A percentile compares a stretch with the other conserved stretches of the same genome.
Evolutionary conservation across 2,329 filamentous ascomycete genomes (phyloP).

Genomic region (Aspergillus hortae): DNA sequence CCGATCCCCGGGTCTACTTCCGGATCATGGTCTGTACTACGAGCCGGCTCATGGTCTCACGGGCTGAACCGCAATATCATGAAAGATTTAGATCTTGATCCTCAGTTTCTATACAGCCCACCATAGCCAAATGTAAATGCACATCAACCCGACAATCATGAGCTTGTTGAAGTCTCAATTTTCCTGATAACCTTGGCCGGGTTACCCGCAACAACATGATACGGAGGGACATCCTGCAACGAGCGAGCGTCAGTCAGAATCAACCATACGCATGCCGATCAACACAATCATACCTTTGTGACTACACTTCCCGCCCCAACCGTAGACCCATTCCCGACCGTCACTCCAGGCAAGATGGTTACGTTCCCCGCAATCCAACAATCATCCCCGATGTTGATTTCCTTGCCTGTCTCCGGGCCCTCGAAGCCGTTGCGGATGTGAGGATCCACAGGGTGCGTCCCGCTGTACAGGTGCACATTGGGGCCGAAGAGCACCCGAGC

Average conservation of each 20-base stretch:
- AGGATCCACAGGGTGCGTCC: conserved; percentile 73
- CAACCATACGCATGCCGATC: neutral
- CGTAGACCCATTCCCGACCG: conserved; percentile 68
- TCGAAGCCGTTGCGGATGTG: conserved; percentile 67
- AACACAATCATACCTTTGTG: conserved; percentile 56
- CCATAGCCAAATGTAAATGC: too few relatives aligned
- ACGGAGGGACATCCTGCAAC: conserved; percentile 38
- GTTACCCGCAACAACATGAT: conserved; percentile 41
- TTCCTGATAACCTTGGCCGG: conserved; percentile 37
- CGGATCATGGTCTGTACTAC: too few relatives aligned
- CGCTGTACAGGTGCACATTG: conserved; percentile 72
- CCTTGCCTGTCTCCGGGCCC: conserved; percentile 71
- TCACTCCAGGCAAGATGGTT: conserved; percentile 71
- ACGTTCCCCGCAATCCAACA: conserved; percentile 75
- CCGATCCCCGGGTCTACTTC: too few relatives aligned
- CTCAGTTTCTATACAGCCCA: too few relatives aligned
- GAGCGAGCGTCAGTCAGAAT: neutral
- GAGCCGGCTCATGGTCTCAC: too few relatives aligned
- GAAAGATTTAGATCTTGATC: too few relatives aligned
- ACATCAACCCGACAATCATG: neutral
- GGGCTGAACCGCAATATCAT: too few relatives aligned
- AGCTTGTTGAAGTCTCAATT: conserved; percentile 36
- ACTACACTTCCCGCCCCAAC: conserved; percentile 82
- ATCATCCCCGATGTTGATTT: conserved; percentile 74
- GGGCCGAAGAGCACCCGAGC: conserved; percentile 74